A percentile compares a stretch with the other conserved stretches of the same genome.
These are phyloP conservation scores for Citrus mangshanensis DNA, from an alignment of 345 rosid species.

Conservation along the genomic window DNA sequence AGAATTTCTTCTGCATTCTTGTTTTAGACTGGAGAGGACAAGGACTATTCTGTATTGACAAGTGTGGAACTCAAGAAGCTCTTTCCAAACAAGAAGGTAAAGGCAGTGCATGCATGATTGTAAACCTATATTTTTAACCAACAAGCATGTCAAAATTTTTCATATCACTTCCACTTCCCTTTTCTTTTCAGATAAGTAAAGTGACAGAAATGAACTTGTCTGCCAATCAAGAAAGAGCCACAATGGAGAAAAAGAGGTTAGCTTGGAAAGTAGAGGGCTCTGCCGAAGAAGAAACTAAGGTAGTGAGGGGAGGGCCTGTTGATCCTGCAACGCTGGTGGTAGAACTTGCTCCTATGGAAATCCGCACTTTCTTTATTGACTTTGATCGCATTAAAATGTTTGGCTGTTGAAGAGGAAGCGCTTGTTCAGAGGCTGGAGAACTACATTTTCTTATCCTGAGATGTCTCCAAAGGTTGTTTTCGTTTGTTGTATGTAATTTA, in stretches of 20 bases:
- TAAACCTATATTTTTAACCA: background rate
- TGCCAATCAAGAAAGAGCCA: constrained; percentile 77
- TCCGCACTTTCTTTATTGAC: constrained; percentile 59
- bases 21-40: constrained; percentile 67
- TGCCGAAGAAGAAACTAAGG: constrained; percentile 32
- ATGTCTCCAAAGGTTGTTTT: background rate
- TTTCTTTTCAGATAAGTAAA: constrained; percentile 44
- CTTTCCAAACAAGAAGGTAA: constrained; percentile 71
- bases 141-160: background rate
- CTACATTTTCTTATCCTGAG: background rate
- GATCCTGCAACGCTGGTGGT: constrained; percentile 60
- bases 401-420: constrained; percentile 10
- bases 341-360: constrained; percentile 88
- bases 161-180: background rate
- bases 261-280: constrained; percentile 72
- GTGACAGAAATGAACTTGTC: constrained; percentile 77
- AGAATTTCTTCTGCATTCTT: background rate
- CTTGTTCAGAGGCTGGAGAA: background rate
- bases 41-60: constrained; percentile 67
- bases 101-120: background rate
- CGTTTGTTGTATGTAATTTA: background rate
- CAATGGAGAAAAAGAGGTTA: constrained; percentile 76
- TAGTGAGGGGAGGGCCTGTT: constrained; percentile 58
- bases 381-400: constrained; percentile 28
- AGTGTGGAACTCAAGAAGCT: constrained; percentile 72